A percentile compares a stretch with the other conserved stretches of the same genome.
These are phyloP conservation scores for Lasiodiplodia citricola DNA, from an alignment of 2,329 filamentous ascomycete species.

Conservation along the genomic window DNA sequence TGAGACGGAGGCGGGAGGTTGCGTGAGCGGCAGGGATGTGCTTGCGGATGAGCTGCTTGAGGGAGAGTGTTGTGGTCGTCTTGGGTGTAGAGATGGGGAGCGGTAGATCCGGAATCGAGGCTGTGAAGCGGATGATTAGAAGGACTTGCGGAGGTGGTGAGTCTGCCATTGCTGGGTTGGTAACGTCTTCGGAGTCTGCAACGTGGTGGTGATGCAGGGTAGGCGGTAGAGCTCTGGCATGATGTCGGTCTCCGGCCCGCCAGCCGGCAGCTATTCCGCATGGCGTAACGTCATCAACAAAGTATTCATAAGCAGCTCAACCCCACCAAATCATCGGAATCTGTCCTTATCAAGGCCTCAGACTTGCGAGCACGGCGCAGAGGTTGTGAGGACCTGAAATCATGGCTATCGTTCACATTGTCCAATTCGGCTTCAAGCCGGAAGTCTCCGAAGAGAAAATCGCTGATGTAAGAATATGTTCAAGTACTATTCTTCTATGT, in stretches of 20 bases:
- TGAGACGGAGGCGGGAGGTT: slow-evolving; percentile 79
- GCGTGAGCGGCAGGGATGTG: slow-evolving; percentile 68
- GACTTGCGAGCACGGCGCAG: too few relatives aligned
- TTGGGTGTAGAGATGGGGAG: slow-evolving; percentile 74
- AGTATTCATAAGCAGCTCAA: slow-evolving; percentile 5
- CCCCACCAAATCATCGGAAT: neutral
- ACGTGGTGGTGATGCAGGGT: neutral
- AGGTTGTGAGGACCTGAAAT: slow-evolving; percentile 27
- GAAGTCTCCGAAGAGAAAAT: slow-evolving; percentile 56
- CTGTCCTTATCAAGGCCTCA: neutral
- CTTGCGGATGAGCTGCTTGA: slow-evolving; percentile 82
- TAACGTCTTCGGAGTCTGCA: neutral
- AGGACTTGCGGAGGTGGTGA: slow-evolving; percentile 29
- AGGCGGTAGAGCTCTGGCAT: neutral
- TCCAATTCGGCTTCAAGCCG: slow-evolving; percentile 70
- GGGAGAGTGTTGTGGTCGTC: slow-evolving; percentile 73
- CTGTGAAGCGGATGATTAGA: slow-evolving; percentile 88
- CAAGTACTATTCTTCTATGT: slow-evolving; percentile 19
- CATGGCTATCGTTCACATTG: slow-evolving; percentile 72
- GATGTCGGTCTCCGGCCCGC: slow-evolving; percentile 14
- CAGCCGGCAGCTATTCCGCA: neutral
- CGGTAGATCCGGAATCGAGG: slow-evolving; percentile 79
- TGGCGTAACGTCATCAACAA: neutral
- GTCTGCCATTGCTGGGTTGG: neutral
- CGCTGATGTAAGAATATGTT: slow-evolving; percentile 55